A percentile compares a stretch with the other conserved stretches of the same genome.
Conservation (phyloP, 768 basidiomycete genomes). For the Podaxis rugospora region DNA sequence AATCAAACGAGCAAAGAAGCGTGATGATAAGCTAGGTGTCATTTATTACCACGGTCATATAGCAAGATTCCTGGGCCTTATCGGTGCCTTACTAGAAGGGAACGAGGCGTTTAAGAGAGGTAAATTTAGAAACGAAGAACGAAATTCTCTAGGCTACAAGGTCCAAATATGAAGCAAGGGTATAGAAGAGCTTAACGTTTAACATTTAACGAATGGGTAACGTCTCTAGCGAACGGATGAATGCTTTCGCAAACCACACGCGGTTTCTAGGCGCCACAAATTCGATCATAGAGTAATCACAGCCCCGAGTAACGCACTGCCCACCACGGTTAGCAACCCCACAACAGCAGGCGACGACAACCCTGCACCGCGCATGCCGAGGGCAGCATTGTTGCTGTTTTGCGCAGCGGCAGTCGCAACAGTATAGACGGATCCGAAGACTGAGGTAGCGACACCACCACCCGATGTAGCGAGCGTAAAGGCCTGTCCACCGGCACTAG, state of each 20-base stretch:
- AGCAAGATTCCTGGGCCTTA: too few species aligned
- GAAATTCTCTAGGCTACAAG: not conserved
- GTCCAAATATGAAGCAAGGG: not conserved
- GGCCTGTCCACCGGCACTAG: slow-evolving; percentile 52
- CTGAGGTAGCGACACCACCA: slow-evolving; percentile 40
- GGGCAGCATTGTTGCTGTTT: slow-evolving; percentile 14
- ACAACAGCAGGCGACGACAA: slow-evolving; percentile 26
- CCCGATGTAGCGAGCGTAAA: slow-evolving; percentile 51
- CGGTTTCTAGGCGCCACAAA: not conserved
- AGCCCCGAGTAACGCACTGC: slow-evolving; percentile 37
- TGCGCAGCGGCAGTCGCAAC: slow-evolving; percentile 34
- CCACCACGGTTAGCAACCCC: slow-evolving; percentile 31
- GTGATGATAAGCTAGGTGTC: too few species aligned
- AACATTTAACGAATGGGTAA: not conserved
- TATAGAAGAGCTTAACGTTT: not conserved
- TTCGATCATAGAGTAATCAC: slow-evolving; percentile 28
- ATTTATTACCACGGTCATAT: too few species aligned
- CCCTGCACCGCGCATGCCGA: slow-evolving; percentile 21
- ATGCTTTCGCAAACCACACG: not conserved
- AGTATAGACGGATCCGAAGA: slow-evolving; percentile 51
- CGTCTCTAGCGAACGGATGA: not conserved
- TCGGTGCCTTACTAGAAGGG: too few species aligned
- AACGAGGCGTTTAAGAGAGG: too few species aligned
- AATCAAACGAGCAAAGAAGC: too few species aligned
- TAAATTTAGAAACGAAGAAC: not conserved